Evolutionary conservation across 1,139 yeast species (phyloP).

Genomic region (Hanseniaspora sp.): DNA sequence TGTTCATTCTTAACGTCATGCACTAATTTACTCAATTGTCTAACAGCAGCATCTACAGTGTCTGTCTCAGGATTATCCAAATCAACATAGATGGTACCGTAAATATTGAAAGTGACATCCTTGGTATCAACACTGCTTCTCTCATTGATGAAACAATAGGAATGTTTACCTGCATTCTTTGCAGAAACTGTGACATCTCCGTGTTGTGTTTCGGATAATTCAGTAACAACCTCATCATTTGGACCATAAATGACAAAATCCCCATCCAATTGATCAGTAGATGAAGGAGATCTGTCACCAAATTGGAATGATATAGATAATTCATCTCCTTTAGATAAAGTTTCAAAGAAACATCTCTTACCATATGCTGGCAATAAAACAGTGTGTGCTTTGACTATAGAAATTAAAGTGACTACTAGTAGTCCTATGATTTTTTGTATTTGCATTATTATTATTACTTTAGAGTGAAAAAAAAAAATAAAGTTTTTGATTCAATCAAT

Average conservation of each 20-base stretch:
- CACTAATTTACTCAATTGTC: conserved; percentile 62
- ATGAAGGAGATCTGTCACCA: conserved; percentile 75
- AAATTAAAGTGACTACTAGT: conserved; percentile 4
- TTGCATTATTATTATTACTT: not conserved
- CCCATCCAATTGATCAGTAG: conserved; percentile 63
- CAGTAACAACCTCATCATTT: conserved; percentile 29
- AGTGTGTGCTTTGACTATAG: conserved; percentile 44
- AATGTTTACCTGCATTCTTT: conserved; percentile 57
- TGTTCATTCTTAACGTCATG: conserved; percentile 86
- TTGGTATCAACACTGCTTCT: conserved; percentile 59
- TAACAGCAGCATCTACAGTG: conserved; percentile 75
- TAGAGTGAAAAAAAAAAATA: not conserved
- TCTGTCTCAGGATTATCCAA: conserved; percentile 71
- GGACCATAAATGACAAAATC: conserved; percentile 49
- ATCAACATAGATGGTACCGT: conserved; percentile 83
- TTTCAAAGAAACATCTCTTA: conserved; percentile 79
- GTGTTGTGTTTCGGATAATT: conserved; percentile 53
- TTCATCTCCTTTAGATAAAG: conserved; percentile 71
- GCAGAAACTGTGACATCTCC: conserved; percentile 71
- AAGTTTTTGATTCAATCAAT: no score
- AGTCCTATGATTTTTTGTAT: not conserved
- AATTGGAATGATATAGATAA: conserved; percentile 85
- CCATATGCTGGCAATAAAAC: conserved; percentile 77
- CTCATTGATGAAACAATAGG: conserved; percentile 88
- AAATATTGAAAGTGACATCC: conserved; percentile 91